These are phyloP conservation scores for Penicillium sp. DNA, from an alignment of 2,329 filamentous ascomycete species.

Conservation along the genomic window DNA sequence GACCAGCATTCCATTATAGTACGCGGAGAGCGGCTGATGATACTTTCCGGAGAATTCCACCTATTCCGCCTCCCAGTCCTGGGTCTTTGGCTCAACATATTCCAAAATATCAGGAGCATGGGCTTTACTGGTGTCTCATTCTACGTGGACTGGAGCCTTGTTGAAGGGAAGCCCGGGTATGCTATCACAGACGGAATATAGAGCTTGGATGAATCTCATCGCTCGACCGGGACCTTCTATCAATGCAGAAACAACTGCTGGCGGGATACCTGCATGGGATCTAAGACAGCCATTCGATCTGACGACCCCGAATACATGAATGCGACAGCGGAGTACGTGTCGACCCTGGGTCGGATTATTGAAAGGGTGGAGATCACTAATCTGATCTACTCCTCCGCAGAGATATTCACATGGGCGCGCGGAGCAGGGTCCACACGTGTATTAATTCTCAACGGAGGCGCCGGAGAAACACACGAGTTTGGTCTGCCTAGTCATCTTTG, in stretches of 20 bases:
- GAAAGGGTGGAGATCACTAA: conserved; percentile 63
- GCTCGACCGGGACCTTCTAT: conserved; percentile 69
- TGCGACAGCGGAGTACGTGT: conserved; percentile 47
- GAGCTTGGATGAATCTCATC: conserved; percentile 63
- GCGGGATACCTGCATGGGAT: conserved; percentile 76
- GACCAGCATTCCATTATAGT: conserved; percentile 39
- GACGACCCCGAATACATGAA: conserved; percentile 58
- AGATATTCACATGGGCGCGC: conserved; percentile 30
- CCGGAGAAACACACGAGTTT: conserved; percentile 27
- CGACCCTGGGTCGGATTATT: conserved; percentile 56
- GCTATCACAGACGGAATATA: conserved; percentile 66
- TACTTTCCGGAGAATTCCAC: conserved; percentile 71
- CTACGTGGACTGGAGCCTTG: conserved; percentile 37
- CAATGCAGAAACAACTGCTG: conserved; percentile 68
- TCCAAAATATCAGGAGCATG: conserved; percentile 75
- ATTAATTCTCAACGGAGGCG: conserved; percentile 30
- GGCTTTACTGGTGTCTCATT: conserved; percentile 76
- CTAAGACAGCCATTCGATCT: conserved; percentile 55
- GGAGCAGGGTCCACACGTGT: conserved; percentile 15
- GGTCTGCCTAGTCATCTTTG: conserved; percentile 18
- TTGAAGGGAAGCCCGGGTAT: conserved; percentile 64
- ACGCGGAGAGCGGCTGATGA: conserved; percentile 63
- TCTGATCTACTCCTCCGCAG: conserved; percentile 29
- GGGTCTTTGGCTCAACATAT: conserved; percentile 64
- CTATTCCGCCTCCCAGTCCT: conserved; percentile 62